Evolutionary conservation across 75 land plant species (phyloP).

Genomic region (Isoetes taiwanensis): DNA sequence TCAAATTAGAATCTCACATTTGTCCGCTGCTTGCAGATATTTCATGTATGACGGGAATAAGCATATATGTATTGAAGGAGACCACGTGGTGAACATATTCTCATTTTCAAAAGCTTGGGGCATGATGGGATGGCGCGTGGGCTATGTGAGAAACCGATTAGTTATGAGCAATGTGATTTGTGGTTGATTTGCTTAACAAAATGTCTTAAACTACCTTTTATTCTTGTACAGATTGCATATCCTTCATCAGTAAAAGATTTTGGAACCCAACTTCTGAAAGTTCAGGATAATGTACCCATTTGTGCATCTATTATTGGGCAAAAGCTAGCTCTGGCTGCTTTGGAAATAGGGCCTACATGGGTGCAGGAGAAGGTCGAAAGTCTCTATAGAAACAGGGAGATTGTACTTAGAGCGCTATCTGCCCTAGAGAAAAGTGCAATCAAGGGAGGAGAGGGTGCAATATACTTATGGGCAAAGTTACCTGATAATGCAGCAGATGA

Average conservation of each 20-base stretch:
- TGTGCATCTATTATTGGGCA: constrained; percentile 93
- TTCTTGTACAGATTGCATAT: constrained; percentile 65
- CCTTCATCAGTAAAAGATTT: constrained; percentile 56
- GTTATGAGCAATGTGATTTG: not conserved
- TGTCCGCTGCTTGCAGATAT: constrained; percentile 44
- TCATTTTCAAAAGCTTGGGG: constrained; percentile 97
- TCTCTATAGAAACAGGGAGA: constrained; percentile 40
- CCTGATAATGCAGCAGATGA: constrained; percentile 57
- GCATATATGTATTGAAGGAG: constrained; percentile 66
- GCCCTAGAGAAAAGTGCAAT: constrained; percentile 64
- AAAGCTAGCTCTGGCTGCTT: constrained; percentile 54
- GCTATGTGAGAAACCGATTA: constrained; percentile 58
- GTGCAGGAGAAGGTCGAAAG: constrained; percentile 48
- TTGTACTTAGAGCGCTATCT: constrained; percentile 51
- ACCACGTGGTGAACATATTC: constrained; percentile 75
- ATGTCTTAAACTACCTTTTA: not conserved
- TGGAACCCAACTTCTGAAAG: constrained; percentile 62
- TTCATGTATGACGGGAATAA: constrained; percentile 83
- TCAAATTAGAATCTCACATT: not conserved
- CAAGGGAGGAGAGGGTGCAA: constrained; percentile 91
- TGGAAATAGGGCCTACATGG: constrained; percentile 71
- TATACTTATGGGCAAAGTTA: constrained; percentile 88
- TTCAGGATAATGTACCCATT: constrained; percentile 93
- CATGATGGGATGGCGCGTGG: constrained; percentile 99
- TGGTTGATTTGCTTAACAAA: not conserved